These are phyloP conservation scores for Nakazawaea wyomingensis DNA, from an alignment of 805 yeast genomes.

Conservation along the genomic window DNA sequence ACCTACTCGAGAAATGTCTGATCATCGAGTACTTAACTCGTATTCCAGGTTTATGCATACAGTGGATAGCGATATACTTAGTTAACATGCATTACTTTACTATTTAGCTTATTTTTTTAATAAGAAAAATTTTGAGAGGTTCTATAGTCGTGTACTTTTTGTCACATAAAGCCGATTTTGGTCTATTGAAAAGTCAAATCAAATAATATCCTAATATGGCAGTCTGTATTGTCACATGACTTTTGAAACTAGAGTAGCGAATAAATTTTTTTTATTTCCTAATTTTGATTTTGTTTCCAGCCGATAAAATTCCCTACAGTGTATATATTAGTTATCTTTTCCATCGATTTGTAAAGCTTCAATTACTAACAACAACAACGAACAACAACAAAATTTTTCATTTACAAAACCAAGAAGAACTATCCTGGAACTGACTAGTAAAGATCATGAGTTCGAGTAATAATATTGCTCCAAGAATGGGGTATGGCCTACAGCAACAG, in stretches of 20 bases:
- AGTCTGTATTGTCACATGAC: neutral
- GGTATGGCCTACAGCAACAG: neutral
- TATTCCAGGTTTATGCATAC: too few species aligned
- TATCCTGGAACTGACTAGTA: too few species aligned
- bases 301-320: conserved; percentile 7
- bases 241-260: conserved; percentile 1
- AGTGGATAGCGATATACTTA: too few species aligned
- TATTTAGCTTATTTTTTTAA: too few species aligned
- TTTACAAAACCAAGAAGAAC: too few species aligned
- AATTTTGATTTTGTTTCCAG: neutral
- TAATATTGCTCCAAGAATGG: conserved; percentile 8
- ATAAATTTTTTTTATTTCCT: conserved; percentile 5
- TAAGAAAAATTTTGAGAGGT: too few species aligned
- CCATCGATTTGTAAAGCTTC: neutral
- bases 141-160: neutral
- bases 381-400: neutral
- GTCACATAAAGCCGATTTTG: neutral
- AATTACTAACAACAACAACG: neutral
- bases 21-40: too few species aligned
- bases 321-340: conserved; percentile 7
- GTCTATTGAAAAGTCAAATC: neutral
- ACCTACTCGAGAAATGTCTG: neutral
- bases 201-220: neutral
- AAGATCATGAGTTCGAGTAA: conserved; percentile 1
- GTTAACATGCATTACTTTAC: too few species aligned